Conservation (phyloP, 306 rosid genomes). For the Lotus japonicus region DNA sequence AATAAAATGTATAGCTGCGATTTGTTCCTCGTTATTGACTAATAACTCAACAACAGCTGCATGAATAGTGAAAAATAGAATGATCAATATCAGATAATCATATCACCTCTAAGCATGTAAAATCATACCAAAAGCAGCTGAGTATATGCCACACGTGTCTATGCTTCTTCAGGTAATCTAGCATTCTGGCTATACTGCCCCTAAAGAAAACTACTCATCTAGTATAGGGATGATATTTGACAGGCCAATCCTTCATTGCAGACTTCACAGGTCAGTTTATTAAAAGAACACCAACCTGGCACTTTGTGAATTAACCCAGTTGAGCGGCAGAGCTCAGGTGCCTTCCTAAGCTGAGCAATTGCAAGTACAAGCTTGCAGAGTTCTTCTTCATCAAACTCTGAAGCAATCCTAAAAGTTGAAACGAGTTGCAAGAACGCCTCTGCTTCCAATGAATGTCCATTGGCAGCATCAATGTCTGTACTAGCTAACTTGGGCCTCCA, state of each 20-base stretch:
- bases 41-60: conserved; percentile 55
- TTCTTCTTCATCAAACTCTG: conserved; percentile 82
- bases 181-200: conserved; percentile 23
- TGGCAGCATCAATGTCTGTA: conserved; percentile 71
- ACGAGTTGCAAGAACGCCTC: conserved; percentile 86
- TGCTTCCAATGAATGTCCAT: conserved; percentile 83
- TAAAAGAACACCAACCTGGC: conserved; percentile 88
- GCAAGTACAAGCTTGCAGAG: conserved; percentile 88
- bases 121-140: conserved; percentile 13
- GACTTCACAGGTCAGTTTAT: conserved; percentile 62
- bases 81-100: conserved; percentile 16
- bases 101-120: neutral
- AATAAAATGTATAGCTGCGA: conserved; percentile 60
- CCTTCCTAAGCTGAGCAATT: conserved; percentile 69
- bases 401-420: conserved; percentile 71
- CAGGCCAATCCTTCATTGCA: conserved; percentile 47
- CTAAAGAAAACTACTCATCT: conserved; percentile 29
- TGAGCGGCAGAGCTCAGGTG: conserved; percentile 91
- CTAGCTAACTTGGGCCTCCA: conserved; percentile 77
- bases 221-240: conserved; percentile 32
- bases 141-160: conserved; percentile 11
- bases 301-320: conserved; percentile 75
- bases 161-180: conserved; percentile 15
- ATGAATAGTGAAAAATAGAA: conserved; percentile 15
- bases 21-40: conserved; percentile 48